Evolutionary conservation across 371 early-diverging fungal species (phyloP).

Genomic region (Mucor racemosus): DNA sequence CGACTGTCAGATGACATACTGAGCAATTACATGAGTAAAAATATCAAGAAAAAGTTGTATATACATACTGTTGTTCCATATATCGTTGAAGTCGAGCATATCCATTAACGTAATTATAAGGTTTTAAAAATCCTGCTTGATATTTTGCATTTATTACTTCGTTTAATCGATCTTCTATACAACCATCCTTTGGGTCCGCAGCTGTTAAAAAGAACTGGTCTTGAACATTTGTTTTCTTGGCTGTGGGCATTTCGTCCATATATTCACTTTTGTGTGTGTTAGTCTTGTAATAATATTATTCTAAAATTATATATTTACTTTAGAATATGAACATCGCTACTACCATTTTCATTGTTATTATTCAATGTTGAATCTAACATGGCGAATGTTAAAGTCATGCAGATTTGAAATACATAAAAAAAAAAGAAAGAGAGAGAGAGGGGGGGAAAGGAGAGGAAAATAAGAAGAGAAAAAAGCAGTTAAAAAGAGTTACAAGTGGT

Average conservation of each 20-base stretch:
- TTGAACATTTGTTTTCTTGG: conserved; percentile 15
- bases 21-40: neutral
- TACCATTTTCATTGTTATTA: conserved; percentile 8
- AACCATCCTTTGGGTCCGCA: conserved; percentile 86
- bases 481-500: neutral
- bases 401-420: neutral
- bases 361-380: conserved; percentile 1
- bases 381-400: neutral
- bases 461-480: neutral
- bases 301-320: conserved; percentile 4
- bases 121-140: conserved; percentile 91
- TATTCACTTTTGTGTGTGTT: conserved; percentile 13
- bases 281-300: neutral
- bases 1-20: conserved; percentile 77
- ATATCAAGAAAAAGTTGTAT: neutral
- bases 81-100: conserved; percentile 86
- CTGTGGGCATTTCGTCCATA: conserved; percentile 14
- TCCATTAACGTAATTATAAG: conserved; percentile 91
- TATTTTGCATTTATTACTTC: conserved; percentile 92
- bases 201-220: conserved; percentile 89
- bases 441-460: neutral
- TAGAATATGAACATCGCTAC: conserved; percentile 16
- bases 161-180: conserved; percentile 79
- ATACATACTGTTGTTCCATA: conserved; percentile 80
- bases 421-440: neutral